Conservation (phyloP, 192 early-diverging fungal genomes). For the Umbelopsis ramanniana region DNA sequence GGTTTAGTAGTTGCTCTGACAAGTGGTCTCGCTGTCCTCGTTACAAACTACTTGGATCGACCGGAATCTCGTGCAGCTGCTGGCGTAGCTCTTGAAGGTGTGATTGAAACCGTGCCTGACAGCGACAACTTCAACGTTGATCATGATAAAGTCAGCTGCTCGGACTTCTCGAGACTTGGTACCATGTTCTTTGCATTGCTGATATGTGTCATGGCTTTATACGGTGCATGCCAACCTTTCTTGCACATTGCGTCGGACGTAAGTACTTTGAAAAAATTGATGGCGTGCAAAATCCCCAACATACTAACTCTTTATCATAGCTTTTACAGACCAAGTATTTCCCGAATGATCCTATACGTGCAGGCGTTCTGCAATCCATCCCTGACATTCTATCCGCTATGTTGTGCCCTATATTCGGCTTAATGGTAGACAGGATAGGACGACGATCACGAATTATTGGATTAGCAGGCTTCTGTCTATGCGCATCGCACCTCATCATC, state of each 20-base stretch:
- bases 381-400: conserved; percentile 66
- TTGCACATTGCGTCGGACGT: conserved; percentile 64
- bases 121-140: background rate
- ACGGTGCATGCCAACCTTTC: conserved; percentile 64
- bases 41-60: conserved; percentile 49
- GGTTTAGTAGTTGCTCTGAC: conserved; percentile 50
- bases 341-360: conserved; percentile 49
- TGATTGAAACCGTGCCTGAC: background rate
- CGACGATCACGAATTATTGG: conserved; percentile 51
- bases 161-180: conserved; percentile 31
- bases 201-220: conserved; percentile 48
- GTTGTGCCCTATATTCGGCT: conserved; percentile 62
- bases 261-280: background rate
- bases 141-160: conserved; percentile 17
- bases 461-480: conserved; percentile 48
- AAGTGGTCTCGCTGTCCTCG: conserved; percentile 46
- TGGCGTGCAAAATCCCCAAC: background rate
- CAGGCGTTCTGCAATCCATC: conserved; percentile 66
- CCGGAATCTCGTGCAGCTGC: conserved; percentile 44
- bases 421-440: conserved; percentile 60
- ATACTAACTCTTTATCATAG: background rate
- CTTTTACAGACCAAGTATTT: conserved; percentile 71
- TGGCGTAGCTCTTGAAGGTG: conserved; percentile 39
- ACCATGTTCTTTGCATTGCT: conserved; percentile 52
- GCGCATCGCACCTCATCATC: conserved; percentile 53